Base-by-base conservation (phyloP, 2,329 filamentous ascomycete species). In the Colletotrichum limetticola region DNA sequence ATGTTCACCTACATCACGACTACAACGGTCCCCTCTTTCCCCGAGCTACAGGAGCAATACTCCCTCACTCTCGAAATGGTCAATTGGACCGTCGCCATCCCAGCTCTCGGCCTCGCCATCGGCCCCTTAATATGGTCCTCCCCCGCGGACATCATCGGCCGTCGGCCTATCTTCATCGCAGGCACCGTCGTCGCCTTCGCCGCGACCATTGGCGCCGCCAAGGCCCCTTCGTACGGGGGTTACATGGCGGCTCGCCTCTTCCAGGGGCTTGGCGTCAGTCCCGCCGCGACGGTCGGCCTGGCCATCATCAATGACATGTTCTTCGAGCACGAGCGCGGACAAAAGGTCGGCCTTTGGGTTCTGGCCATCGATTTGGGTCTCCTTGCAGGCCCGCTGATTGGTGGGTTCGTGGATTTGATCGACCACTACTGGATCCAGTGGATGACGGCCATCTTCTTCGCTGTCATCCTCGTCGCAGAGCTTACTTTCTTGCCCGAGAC, bases 231-330 rank as follows among this genome's bases (percentile, higher is more conserved):
- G 32, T 88, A 88, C 76, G 75, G 78, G 1, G 84, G 84, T 0
- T 90, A 90, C 78, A 89, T 91, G 87, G 85, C 86, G n/a, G 87
- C 86, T 2, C 81, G 89, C 3, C 89, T 90, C 76, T 89, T 90
- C 76, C 88, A 91, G 76, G 89, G 89, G 0, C 81, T 90, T 11
- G 88, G 88, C 0, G 87, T 88, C 16, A 85, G 85, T 55, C 88
- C 88, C 5, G 87, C 85, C 1, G 83, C 86, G 5, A 90, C 86
- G 2, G 86, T 90, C 14, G 89, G 89, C 0, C 82, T 90, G 77
- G 87, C 87, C 30, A 83, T 89, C 74, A 83, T 89, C 70, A 86
- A 86, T 74, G 87, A 89, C 78, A 75, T 90, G 19, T 91, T 89
- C 75, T 90, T 87, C 75, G 87, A 90, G 75, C 85, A 89, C 75